A percentile compares a stretch with the other conserved stretches of the same genome.
phyloP scores from a whole-genome alignment of 768 basidiomycete genomes.

The Termitomyces sp. region DNA sequence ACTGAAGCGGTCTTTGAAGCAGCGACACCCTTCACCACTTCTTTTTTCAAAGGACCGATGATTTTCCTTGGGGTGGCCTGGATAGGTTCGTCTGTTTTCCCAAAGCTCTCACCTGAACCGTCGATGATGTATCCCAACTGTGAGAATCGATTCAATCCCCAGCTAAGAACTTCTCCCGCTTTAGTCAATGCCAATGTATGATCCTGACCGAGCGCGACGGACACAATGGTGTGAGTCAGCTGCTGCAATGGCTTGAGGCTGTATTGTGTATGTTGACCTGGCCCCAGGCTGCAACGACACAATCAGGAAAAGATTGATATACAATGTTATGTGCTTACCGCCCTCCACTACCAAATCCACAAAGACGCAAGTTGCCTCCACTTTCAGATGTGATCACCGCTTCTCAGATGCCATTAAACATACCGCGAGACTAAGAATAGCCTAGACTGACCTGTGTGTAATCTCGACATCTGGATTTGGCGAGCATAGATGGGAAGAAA shows the following conservation, averaged over 20 bases:
- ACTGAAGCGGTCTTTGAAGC: conserved; percentile 85
- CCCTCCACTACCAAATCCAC: conserved; percentile 88
- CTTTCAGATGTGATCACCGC: conserved; percentile 70
- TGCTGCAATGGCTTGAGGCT: conserved; percentile 58
- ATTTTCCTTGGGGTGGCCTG: conserved; percentile 78
- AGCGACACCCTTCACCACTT: conserved; percentile 75
- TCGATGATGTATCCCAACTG: conserved; percentile 90
- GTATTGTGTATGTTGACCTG: conserved; percentile 76
- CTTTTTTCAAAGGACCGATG: conserved; percentile 70
- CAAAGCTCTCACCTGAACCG: conserved; percentile 27
- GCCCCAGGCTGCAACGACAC: conserved; percentile 55
- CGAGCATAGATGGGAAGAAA: conserved; percentile 64
- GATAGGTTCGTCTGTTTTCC: conserved; percentile 63
- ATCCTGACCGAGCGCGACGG: conserved; percentile 88
- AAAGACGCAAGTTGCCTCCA: conserved; percentile 72
- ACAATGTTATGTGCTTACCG: conserved; percentile 43
- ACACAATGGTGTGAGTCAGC: conserved; percentile 51
- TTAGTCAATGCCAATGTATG: conserved; percentile 87
- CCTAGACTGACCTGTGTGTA: conserved; percentile 69
- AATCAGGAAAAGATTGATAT: neutral
- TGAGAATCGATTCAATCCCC: conserved; percentile 87
- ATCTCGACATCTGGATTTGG: conserved; percentile 76
- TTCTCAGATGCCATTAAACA: conserved; percentile 11
- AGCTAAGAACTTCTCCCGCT: conserved; percentile 80
- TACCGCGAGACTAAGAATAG: neutral